A percentile compares a stretch with the other conserved stretches of the same genome.
Conservation (phyloP, 257 asterid species). For the Solanum chmielewskii region DNA sequence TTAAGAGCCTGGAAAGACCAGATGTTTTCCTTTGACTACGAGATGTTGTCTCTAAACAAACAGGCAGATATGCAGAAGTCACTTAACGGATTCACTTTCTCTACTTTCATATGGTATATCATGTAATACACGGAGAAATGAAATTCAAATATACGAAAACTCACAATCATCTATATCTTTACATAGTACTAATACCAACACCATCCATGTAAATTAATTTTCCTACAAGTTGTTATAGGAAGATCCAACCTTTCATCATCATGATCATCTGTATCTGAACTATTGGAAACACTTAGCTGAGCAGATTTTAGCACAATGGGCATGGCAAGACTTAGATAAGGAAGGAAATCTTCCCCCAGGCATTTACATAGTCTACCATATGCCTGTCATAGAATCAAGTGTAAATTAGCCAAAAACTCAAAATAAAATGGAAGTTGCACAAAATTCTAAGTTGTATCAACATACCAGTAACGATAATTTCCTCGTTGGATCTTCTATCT, state of each 20-base stretch:
- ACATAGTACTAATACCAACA: background rate
- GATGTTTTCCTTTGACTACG: background rate
- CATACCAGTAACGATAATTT: background rate
- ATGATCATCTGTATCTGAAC: background rate
- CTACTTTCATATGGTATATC: background rate
- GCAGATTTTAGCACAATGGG: constrained; percentile 2
- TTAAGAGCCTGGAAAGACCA: background rate
- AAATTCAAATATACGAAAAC: background rate
- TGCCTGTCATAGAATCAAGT: background rate
- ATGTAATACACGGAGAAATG: background rate
- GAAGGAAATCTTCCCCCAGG: background rate
- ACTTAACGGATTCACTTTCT: background rate
- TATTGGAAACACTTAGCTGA: background rate
- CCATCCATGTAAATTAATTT: background rate
- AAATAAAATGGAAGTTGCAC: background rate
- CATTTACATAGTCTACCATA: background rate
- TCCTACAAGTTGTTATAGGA: background rate
- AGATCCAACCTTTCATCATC: background rate
- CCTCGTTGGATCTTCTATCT: background rate
- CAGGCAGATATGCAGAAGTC: background rate
- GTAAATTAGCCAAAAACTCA: background rate
- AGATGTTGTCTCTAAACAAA: background rate
- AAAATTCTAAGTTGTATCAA: background rate
- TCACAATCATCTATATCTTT: background rate
- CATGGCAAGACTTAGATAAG: background rate